Evolutionary conservation across 148 eudicot genomes (phyloP).

Genomic region (Euryodendron excelsum): DNA sequence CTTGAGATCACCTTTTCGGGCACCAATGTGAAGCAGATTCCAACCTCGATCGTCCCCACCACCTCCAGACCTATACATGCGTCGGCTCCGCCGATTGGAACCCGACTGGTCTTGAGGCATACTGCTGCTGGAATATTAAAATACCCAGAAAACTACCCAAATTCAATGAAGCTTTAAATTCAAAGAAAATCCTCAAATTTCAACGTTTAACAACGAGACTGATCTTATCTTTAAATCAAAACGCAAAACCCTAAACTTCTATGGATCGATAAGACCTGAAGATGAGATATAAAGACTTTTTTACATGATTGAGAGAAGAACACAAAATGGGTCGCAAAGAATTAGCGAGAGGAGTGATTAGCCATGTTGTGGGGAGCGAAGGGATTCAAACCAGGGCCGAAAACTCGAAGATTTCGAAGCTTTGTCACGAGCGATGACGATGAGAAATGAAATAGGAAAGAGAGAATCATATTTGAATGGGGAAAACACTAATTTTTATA

Average conservation of each 20-base stretch:
- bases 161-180: not conserved
- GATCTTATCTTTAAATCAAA: not conserved
- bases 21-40: slow-evolving; percentile 25
- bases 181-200: not conserved
- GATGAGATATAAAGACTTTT: not conserved
- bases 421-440: slow-evolving; percentile 8
- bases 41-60: slow-evolving; percentile 30
- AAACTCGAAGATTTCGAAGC: slow-evolving; percentile 20
- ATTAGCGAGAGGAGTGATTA: slow-evolving; percentile 14
- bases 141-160: not conserved
- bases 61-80: not conserved
- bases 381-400: slow-evolving; percentile 31
- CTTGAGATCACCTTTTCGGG: slow-evolving; percentile 26
- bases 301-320: not conserved
- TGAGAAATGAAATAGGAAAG: not conserved
- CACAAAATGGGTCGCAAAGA: not conserved
- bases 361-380: slow-evolving; percentile 19
- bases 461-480: slow-evolving; percentile 10
- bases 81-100: slow-evolving; percentile 1
- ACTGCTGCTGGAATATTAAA: not conserved
- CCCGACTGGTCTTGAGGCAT: slow-evolving; percentile 13
- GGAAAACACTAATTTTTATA: not conserved
- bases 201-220: not conserved
- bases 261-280: not conserved
- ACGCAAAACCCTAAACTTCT: not conserved